phyloP scores from a whole-genome alignment of 169 alveolate genomes.

The Babesia caballi region DNA sequence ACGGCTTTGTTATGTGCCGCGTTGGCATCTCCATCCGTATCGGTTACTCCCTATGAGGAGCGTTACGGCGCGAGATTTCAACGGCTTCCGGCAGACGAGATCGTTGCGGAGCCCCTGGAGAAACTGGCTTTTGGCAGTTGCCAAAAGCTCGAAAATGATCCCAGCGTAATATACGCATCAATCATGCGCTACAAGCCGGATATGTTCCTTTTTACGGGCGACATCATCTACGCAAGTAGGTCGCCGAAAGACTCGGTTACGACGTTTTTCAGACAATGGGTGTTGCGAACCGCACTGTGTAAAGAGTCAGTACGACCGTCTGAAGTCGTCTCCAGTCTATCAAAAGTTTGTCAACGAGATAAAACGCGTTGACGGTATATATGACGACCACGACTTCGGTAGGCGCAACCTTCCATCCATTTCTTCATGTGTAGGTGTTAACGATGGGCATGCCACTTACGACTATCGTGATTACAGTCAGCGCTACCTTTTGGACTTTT shows the following conservation, averaged over 20 bases:
- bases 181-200: slow-evolving; percentile 69
- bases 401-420: background rate
- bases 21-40: too few species aligned
- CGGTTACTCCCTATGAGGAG: slow-evolving; percentile 16
- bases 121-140: slow-evolving; percentile 66
- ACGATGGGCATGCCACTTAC: slow-evolving; percentile 75
- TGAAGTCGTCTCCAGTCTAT: slow-evolving; percentile 56
- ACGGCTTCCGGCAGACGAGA: slow-evolving; percentile 35
- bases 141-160: slow-evolving; percentile 39
- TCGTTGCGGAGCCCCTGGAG: slow-evolving; percentile 38
- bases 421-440: slow-evolving; percentile 38
- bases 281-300: slow-evolving; percentile 69
- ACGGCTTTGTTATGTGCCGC: too few species aligned
- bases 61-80: background rate
- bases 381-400: slow-evolving; percentile 85
- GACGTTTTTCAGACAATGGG: slow-evolving; percentile 24
- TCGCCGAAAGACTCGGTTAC: background rate
- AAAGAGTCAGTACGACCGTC: slow-evolving; percentile 50
- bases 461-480: slow-evolving; percentile 68
- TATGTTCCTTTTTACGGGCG: slow-evolving; percentile 80
- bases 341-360: slow-evolving; percentile 44
- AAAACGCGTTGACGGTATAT: slow-evolving; percentile 75
- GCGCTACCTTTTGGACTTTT: slow-evolving; percentile 68
- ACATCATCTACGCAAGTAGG: slow-evolving; percentile 70
- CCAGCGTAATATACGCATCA: slow-evolving; percentile 22